Base-by-base conservation (phyloP, 1,284 basidiomycete species). In the Ustilago curta region DNA sequence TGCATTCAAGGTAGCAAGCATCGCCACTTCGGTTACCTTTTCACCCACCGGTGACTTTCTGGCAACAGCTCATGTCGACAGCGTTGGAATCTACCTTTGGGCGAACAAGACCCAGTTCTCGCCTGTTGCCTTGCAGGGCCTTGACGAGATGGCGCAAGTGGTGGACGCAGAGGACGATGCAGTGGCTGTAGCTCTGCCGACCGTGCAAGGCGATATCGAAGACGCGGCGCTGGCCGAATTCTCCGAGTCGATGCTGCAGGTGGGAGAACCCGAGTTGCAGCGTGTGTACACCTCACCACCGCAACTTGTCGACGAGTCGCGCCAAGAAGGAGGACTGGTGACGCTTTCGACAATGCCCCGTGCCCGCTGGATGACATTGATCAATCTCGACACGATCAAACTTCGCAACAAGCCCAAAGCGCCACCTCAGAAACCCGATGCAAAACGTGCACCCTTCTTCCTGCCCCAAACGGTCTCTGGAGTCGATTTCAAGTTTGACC, bases 1-100 rank as follows among this genome's bases (percentile, higher is more conserved):
- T 82, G 93, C 91, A 0, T 99, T 99, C 88, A 89, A 90, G 56
- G 94, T 94, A 3, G 87, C 92, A n/a, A 94, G 91, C 70, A 90
- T 97, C 19, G 94, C 95, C 2, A 96, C 94, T 0, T 94, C 91
- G 78, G 85, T 99, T 21, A 89, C 93, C 0, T 97, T 99, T 84
- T 97, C 94, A 0, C 97, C 97, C 0, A 92, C 94, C 0, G 92
- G 92, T 64, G 97, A 99, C 85, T 99, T 99, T 86, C 86, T 99
- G 61, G 97, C 97, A 0, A 97, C 95, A 2, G 88, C 93, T 0
- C 97, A 99, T 85, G 91, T 96, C 3, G 95, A 97, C 82, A 94
- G 91, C 65, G 91, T 97, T 47, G 97, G 95, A 6, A 89, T 99
- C 5, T 95, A 92, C 84, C 89, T 99, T 14, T 99, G 97, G 95